phyloP scores from a whole-genome alignment of 805 yeast genomes.

The Zygotorulaspora sp. region DNA sequence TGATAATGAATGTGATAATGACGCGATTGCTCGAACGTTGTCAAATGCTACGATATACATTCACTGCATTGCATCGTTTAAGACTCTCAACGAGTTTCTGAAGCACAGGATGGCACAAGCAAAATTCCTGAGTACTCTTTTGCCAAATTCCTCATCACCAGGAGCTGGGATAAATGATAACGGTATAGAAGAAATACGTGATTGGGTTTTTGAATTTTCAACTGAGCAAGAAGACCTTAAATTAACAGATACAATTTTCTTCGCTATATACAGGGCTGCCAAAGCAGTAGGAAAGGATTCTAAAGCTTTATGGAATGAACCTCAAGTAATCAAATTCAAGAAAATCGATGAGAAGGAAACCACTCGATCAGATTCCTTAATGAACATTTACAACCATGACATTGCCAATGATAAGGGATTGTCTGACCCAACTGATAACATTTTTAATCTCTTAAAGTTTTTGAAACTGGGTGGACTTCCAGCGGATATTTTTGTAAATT shows the following conservation, averaged over 20 bases:
- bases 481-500: constrained; percentile 53
- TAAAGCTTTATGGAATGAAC: constrained; percentile 50
- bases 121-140: constrained; percentile 22
- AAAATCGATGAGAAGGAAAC: constrained; percentile 27
- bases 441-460: constrained; percentile 46
- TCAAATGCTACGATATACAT: constrained; percentile 37
- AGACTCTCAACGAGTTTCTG: constrained; percentile 42
- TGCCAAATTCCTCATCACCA: constrained; percentile 16
- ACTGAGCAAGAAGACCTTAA: constrained; percentile 57
- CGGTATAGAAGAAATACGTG: constrained; percentile 13
- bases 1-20: constrained; percentile 33
- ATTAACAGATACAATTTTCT: constrained; percentile 66
- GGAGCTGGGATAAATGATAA: constrained; percentile 11
- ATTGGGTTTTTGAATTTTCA: constrained; percentile 51
- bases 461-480: constrained; percentile 41
- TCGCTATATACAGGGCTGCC: constrained; percentile 57
- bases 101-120: constrained; percentile 36
- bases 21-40: constrained; percentile 26
- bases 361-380: constrained; percentile 19
- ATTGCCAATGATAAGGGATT: constrained; percentile 4
- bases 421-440: constrained; percentile 26
- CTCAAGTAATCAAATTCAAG: constrained; percentile 50
- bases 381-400: constrained; percentile 8
- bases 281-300: constrained; percentile 40
- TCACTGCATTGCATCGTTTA: constrained; percentile 52